Evolutionary conservation across 345 rosid species (phyloP).

Genomic region (Eutrema yunnanense): DNA sequence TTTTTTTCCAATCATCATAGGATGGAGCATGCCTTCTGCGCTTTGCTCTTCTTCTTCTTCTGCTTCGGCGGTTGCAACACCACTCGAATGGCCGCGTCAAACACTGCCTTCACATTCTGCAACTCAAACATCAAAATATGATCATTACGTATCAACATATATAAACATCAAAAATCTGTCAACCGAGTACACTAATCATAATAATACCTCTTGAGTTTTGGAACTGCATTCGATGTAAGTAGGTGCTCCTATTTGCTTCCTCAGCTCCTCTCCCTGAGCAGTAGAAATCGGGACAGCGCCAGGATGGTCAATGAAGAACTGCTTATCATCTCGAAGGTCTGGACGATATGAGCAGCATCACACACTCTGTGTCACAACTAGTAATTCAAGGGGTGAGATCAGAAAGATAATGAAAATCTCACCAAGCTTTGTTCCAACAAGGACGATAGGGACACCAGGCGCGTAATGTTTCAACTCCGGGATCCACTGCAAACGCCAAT

Average conservation of each 20-base stretch:
- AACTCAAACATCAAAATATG: background rate
- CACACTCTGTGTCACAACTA: background rate
- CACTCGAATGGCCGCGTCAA: conserved; percentile 87
- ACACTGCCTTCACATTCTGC: conserved; percentile 91
- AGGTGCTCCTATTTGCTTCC: conserved; percentile 70
- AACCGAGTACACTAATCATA: background rate
- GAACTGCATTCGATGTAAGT: conserved; percentile 93
- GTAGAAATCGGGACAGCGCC: conserved; percentile 81
- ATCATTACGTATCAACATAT: too few relatives aligned
- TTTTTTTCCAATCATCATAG: conserved; percentile 40
- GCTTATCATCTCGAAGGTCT: conserved; percentile 95
- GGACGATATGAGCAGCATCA: conserved; percentile 15
- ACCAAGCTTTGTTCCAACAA: conserved; percentile 98
- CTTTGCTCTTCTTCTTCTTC: conserved; percentile 86
- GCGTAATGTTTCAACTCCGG: conserved; percentile 95
- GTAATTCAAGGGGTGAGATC: background rate
- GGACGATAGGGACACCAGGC: conserved; percentile 86
- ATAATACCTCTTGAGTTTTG: conserved; percentile 91
- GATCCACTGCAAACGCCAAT: conserved; percentile 69
- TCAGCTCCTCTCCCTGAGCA: conserved; percentile 94
- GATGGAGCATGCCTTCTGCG: conserved; percentile 84
- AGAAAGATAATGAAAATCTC: conserved; percentile 5
- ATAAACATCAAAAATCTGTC: background rate
- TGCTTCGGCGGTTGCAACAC: conserved; percentile 94
- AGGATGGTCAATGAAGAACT: conserved; percentile 85